Base-by-base conservation (phyloP, 352 stramenopile species). In the Globisporangium abappressorium region DNA sequence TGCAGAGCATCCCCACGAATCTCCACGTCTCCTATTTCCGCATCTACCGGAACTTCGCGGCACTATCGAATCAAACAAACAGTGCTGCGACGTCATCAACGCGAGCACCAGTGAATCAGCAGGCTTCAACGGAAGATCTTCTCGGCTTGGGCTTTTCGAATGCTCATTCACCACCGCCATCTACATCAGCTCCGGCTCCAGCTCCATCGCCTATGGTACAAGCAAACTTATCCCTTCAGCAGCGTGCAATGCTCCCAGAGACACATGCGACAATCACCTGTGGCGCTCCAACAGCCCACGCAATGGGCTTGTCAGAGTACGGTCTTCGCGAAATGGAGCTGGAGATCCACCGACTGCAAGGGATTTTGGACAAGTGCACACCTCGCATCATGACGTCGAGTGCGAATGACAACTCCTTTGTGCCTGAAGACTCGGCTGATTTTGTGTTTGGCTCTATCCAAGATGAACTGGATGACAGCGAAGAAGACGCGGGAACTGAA, bases 281-380 rank as follows among this genome's bases (percentile, higher is more conserved):
- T 69, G 88, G 88, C 12, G 88, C 88, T 34, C 88, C 88, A 3
- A 94, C 88, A 58, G 88, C 88, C 18, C 88, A 95, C 63, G 86
- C 80, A 0, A 87, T 94, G 82, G 88, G 88, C 0, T 53, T 95
- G 15, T 86, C 78, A 5, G 79, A 95, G 58, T 87, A 79, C 20
- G 88, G 88, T 8, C 69, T 95, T 54, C 81, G 86, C 18, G 88
- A 95, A 64, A 94, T 95, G 80, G 88, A 95, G 57, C 57, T 92
- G 9, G 80, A 92, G 47, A 91, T 95, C 51, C 76, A 93, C 36
- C 82, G 83, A 2, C 75, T 90, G 20, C 68, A 92, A 47, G 62
- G 70, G n/a, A 74, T 84, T 30, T 66, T 93, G 30, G 82, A 95
- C 22, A 90, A 86, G 55, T 82, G 77, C 62, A 84, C 78, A 1